These are phyloP conservation scores for Nothophoma quercina DNA, from an alignment of 2,329 filamentous ascomycete species.

Conservation along the genomic window DNA sequence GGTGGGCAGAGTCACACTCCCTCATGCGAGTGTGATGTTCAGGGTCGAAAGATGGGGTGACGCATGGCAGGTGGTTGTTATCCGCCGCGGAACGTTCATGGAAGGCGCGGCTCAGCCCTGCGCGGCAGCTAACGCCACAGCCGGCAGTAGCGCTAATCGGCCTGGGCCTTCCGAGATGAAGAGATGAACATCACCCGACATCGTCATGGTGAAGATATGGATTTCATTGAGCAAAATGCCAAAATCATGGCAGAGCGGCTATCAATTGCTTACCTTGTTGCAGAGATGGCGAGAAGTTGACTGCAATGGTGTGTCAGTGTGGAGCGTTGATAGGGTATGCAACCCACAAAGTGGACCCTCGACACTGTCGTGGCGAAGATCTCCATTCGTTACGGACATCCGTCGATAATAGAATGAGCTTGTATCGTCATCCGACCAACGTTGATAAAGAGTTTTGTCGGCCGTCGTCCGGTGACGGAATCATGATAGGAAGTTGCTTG, in stretches of 20 bases:
- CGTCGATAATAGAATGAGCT: constrained; percentile 2
- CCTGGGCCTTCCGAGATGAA: constrained; percentile 9
- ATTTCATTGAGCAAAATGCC: too few relatives aligned
- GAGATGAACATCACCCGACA: neutral
- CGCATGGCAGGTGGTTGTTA: constrained; percentile 2
- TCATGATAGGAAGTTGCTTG: neutral
- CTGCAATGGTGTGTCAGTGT: constrained; percentile 5
- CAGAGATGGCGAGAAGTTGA: neutral
- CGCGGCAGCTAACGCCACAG: constrained; percentile 9
- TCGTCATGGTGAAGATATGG: neutral
- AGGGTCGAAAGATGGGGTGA: constrained; percentile 16
- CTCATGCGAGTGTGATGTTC: constrained; percentile 10
- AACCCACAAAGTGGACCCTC: constrained; percentile 10
- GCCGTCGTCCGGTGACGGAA: neutral
- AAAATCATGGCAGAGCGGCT: too few relatives aligned
- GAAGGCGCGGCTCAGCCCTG: constrained; percentile 16
- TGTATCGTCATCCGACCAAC: constrained; percentile 1
- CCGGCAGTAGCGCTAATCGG: constrained; percentile 2
- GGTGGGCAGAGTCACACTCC: constrained; percentile 11
- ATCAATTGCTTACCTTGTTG: neutral
- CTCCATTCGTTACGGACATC: constrained; percentile 3
- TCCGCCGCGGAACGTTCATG: constrained; percentile 14
- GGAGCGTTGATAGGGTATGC: constrained; percentile 2
- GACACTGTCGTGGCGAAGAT: constrained; percentile 12
- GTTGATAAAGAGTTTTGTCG: neutral